A percentile compares a stretch with the other conserved stretches of the same genome.
These are phyloP conservation scores for Cryptococcus floricola DNA, from an alignment of 1,284 basidiomycete species.

Conservation along the genomic window DNA sequence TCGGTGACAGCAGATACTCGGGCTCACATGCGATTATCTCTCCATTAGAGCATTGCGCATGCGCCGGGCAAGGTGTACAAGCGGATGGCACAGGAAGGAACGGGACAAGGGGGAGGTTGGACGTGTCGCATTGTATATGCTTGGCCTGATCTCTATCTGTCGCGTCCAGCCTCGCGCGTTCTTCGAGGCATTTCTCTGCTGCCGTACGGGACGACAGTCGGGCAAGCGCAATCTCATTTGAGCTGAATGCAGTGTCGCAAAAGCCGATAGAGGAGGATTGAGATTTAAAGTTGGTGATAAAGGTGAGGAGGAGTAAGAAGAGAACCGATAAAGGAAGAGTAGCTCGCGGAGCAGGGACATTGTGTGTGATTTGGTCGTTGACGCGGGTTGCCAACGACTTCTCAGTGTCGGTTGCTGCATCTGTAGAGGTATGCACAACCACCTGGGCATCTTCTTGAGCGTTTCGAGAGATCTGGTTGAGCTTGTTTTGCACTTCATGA, in stretches of 20 bases:
- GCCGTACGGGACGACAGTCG: conserved; percentile 49
- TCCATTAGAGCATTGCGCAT: conserved; percentile 65
- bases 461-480: conserved; percentile 21
- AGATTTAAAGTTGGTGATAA: conserved; percentile 47
- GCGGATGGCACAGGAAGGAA: conserved; percentile 59
- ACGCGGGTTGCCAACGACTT: conserved; percentile 16
- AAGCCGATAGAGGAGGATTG: conserved; percentile 73
- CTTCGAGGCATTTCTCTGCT: conserved; percentile 58
- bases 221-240: conserved; percentile 58
- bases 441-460: conserved; percentile 6
- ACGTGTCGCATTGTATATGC: conserved; percentile 27
- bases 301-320: conserved; percentile 51
- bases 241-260: conserved; percentile 65
- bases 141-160: conserved; percentile 17
- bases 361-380: conserved; percentile 5
- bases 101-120: conserved; percentile 54
- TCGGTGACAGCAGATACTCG: conserved; percentile 61
- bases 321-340: conserved; percentile 52
- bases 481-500: conserved; percentile 26
- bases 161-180: conserved; percentile 18
- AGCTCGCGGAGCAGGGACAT: conserved; percentile 15
- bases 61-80: conserved; percentile 71
- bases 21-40: conserved; percentile 64
- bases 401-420: not conserved
- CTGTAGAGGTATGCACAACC: not conserved